phyloP scores from a whole-genome alignment of 2,329 filamentous ascomycete genomes.

The Aspergillus uvarum region DNA sequence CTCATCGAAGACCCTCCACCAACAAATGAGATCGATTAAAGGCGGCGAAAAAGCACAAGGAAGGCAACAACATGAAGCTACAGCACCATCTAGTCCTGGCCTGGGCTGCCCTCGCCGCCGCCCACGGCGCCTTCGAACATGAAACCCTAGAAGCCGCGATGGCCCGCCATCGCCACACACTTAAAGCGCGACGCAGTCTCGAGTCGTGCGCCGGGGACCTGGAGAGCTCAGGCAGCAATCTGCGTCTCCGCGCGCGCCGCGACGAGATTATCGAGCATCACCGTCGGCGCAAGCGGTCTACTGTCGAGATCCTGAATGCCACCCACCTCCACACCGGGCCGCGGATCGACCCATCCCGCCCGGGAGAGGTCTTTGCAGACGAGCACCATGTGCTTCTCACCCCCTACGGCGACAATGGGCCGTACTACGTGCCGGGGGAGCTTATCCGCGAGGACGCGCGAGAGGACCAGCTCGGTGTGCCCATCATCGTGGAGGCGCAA shows the following conservation, averaged over 20 bases:
- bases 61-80: no score
- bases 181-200: constrained; percentile 8
- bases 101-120: no score
- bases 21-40: no score
- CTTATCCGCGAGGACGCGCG: constrained; percentile 38
- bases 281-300: constrained; percentile 25
- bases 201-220: constrained; percentile 22
- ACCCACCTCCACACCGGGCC: constrained; percentile 37
- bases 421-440: constrained; percentile 49
- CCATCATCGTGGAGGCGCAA: constrained; percentile 41
- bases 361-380: constrained; percentile 23
- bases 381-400: constrained; percentile 41
- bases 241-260: constrained; percentile 26
- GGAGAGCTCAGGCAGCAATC: constrained; percentile 23
- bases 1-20: no score
- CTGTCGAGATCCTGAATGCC: constrained; percentile 36
- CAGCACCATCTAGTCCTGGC: no score
- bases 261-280: constrained; percentile 18
- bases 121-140: no score
- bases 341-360: constrained; percentile 21
- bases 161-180: no score
- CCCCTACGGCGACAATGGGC: constrained; percentile 49
- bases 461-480: constrained; percentile 38
- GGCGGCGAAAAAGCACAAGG: no score
- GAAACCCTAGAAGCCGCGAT: no score